Percentiles rank a stretch among this genome's conserved stretches.
These are phyloP conservation scores for Cylindrodendrum hubeiense DNA, from an alignment of 2,329 filamentous ascomycete species.

Conservation along the genomic window DNA sequence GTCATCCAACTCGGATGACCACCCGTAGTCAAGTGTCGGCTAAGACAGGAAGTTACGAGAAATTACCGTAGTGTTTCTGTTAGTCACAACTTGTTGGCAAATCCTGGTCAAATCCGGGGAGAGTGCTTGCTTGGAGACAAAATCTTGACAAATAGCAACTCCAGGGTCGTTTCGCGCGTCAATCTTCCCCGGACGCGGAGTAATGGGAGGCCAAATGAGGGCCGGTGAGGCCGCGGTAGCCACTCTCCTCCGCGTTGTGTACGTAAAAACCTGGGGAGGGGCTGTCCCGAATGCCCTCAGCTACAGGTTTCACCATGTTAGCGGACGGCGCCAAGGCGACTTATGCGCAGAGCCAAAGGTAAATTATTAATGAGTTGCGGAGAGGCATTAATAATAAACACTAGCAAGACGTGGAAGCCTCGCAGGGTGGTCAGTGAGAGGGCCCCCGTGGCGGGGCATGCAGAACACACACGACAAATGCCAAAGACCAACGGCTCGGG, in stretches of 20 bases:
- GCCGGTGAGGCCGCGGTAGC: neutral
- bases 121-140: neutral
- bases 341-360: neutral
- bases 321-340: neutral
- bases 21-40: neutral
- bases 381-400: neutral
- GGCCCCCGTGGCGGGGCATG: constrained; percentile 5
- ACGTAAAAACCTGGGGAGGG: neutral
- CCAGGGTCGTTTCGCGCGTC: neutral
- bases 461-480: neutral
- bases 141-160: neutral
- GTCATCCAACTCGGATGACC: neutral
- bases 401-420: neutral
- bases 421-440: neutral
- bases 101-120: neutral
- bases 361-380: neutral
- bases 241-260: neutral
- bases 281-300: neutral
- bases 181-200: neutral
- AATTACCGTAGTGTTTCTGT: neutral
- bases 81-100: neutral
- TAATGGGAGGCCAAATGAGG: neutral
- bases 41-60: neutral
- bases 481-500: neutral
- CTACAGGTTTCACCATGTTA: constrained; percentile 3